Evolutionary conservation across 768 basidiomycete genomes (phyloP).

Genomic region (Roridomyces roridus): DNA sequence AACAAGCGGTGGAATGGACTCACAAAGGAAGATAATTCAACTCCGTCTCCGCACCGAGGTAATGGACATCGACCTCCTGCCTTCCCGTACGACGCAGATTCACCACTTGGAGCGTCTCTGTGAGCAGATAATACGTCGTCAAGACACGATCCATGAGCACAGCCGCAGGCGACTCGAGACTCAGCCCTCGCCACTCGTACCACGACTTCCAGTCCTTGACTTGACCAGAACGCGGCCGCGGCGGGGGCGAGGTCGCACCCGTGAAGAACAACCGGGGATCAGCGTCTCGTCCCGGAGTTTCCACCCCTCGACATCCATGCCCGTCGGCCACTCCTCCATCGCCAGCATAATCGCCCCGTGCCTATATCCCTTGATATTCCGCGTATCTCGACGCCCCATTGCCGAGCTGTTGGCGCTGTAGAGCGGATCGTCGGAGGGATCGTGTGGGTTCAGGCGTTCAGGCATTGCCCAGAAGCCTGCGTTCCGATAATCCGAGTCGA

Average conservation of each 20-base stretch:
- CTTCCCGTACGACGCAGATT: constrained; percentile 26
- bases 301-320: constrained; percentile 39
- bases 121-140: constrained; percentile 43
- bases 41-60: constrained; percentile 46
- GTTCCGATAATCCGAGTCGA: constrained; percentile 35
- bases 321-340: constrained; percentile 26
- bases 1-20: constrained; percentile 20
- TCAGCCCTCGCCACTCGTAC: constrained; percentile 46
- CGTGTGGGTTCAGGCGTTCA: constrained; percentile 35
- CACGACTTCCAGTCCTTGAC: constrained; percentile 49
- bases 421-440: constrained; percentile 8
- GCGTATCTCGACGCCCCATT: background rate
- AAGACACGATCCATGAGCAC: constrained; percentile 47
- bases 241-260: constrained; percentile 31
- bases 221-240: constrained; percentile 31
- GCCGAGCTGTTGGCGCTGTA: background rate
- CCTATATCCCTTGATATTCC: constrained; percentile 29
- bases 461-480: constrained; percentile 46
- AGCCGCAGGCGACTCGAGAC: constrained; percentile 44
- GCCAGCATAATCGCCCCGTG: constrained; percentile 39
- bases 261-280: constrained; percentile 39
- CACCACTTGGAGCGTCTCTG: constrained; percentile 38
- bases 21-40: constrained; percentile 48
- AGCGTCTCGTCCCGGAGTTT: constrained; percentile 35
- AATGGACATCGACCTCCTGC: constrained; percentile 40